Evolutionary conservation across 2,329 filamentous ascomycete genomes (phyloP), one percentile per base, ranked within the genome.

Genomic region (Pseudogymnoascus sp.): DNA sequence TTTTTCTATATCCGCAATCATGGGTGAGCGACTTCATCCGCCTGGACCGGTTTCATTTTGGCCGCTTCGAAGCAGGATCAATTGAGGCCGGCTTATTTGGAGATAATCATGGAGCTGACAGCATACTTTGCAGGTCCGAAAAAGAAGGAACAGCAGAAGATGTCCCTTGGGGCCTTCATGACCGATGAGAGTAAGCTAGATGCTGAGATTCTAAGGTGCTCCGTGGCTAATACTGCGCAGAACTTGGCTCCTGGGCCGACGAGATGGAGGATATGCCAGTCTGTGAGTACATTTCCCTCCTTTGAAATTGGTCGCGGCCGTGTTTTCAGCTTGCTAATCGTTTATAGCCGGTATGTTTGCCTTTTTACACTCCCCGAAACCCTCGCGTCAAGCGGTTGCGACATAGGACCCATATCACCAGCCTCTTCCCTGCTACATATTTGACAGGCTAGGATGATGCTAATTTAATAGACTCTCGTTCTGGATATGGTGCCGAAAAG

Each of bases 111-210:
- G 10, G 17, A 59, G 57, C 57, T 59, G 33, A 59, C 57, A 59
- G 5, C 57, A 39, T 26, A 17, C 35, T 26, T 5, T 37, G 17
- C 21, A 59, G 57, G 35, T 37, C 57, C 57, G 77, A 89, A 91
- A 81, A 89, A 91, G 81, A 70, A 68, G 61, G 88, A 96, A 79
- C 83, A 85, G 77, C 88, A 96, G 86, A 99, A 95, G 84, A 93
- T 99, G 89, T 91, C 90, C 81, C 87, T 97, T 74, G 90, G 91
- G 82, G 90, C 91, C 79, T 99, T 99, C 84, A 84, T 99, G 82
- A 83, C 84, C 74, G 91, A 97, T 77, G 84, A 91, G 77, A 87
- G 93, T 97, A 83, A 78, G 90, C 81, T 59, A 58, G 58, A 62
- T 59, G 60, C 65, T 68, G 73, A 66, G 74, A 71, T 66, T 36